These are phyloP conservation scores for Torulaspora franciscae DNA, from an alignment of 805 yeast species.

Conservation along the genomic window DNA sequence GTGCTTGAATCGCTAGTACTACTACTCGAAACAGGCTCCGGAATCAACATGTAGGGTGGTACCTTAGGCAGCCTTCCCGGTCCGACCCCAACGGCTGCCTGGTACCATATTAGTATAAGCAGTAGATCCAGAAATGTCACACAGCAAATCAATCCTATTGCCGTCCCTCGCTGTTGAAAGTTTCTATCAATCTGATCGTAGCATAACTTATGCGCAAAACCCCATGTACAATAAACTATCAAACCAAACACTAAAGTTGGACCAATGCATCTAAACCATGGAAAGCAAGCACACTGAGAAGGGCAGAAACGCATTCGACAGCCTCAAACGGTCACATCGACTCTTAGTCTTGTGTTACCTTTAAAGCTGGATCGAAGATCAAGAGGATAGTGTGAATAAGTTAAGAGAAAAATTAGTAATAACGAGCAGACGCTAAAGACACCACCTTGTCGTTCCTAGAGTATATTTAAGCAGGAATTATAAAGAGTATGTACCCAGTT, in stretches of 20 bases:
- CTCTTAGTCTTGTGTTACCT: neutral
- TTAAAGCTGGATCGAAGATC: neutral
- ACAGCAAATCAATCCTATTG: slow-evolving; percentile 23
- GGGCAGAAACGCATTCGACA: slow-evolving; percentile 3
- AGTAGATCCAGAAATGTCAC: slow-evolving; percentile 15
- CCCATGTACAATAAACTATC: slow-evolving; percentile 43
- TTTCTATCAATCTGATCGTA: slow-evolving; percentile 28
- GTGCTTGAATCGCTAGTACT: neutral
- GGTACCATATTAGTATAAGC: slow-evolving; percentile 21
- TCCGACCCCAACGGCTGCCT: slow-evolving; percentile 18
- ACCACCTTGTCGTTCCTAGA: neutral
- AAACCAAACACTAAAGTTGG: slow-evolving; percentile 34
- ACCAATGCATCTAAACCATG: slow-evolving; percentile 13
- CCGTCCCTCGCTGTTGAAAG: slow-evolving; percentile 14
- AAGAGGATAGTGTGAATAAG: neutral
- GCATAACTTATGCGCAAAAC: slow-evolving; percentile 42
- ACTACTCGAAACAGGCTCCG: slow-evolving; percentile 4
- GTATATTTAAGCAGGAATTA: neutral
- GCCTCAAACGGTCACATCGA: neutral
- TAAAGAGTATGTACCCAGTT: slow-evolving; percentile 1
- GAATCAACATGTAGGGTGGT: slow-evolving; percentile 23
- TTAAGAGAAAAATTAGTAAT: neutral
- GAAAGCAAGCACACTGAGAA: slow-evolving; percentile 3
- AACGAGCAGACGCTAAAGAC: neutral
- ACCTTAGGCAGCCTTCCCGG: slow-evolving; percentile 29